Conservation (phyloP, 306 rosid species). For the Glycyrrhiza uralensis region DNA sequence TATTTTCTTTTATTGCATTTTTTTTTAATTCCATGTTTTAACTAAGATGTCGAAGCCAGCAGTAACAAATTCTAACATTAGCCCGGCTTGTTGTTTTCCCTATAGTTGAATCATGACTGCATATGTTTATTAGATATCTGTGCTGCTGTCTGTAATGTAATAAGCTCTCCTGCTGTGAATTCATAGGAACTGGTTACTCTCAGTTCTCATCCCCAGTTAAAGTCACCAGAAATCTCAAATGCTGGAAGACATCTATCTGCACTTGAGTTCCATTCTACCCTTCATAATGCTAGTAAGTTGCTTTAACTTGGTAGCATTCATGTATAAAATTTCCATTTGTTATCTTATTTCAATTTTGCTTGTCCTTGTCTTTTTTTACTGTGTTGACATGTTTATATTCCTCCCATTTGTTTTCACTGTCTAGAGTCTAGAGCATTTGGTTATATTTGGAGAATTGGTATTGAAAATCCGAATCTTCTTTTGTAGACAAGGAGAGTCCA, state of each 20-base stretch:
- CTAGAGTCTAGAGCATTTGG: background rate
- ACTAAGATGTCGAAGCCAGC: too few species aligned
- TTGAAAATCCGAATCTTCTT: conserved; percentile 16
- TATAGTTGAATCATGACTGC: too few species aligned
- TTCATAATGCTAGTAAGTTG: conserved; percentile 58
- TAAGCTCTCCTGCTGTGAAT: too few species aligned
- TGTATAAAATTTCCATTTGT: background rate
- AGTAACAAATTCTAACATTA: too few species aligned
- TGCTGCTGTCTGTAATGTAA: too few species aligned
- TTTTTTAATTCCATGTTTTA: background rate
- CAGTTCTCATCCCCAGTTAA: conserved; percentile 57
- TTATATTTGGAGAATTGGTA: background rate
- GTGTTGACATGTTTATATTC: background rate
- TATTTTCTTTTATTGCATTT: background rate
- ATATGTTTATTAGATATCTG: too few species aligned
- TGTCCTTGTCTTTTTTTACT: background rate
- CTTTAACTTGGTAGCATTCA: background rate
- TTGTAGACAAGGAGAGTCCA: conserved; percentile 38
- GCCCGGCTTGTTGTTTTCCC: too few species aligned
- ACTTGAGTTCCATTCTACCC: conserved; percentile 71
- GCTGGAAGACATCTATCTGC: conserved; percentile 91
- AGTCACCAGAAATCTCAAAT: conserved; percentile 66
- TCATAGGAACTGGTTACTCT: conserved; percentile 80
- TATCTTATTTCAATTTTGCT: background rate
- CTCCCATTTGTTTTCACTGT: background rate